Base-by-base conservation (phyloP, 768 basidiomycete species). In the Lentinula sp. region DNA sequence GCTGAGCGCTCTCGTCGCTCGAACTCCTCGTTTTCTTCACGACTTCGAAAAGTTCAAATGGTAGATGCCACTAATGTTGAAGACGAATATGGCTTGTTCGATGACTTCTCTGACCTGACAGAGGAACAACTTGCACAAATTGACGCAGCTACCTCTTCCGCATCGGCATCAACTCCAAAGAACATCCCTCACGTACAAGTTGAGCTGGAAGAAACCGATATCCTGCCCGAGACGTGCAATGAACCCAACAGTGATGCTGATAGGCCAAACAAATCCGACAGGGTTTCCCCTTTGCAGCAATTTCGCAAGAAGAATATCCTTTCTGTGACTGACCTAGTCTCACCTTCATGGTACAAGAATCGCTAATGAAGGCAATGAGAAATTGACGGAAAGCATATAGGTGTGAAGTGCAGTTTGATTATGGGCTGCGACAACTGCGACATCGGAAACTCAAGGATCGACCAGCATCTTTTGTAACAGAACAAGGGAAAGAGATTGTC, bases 381-480 rank as follows among this genome's bases (percentile, higher is more conserved):
- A 57, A 59, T 33, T 51, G 35, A 20, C 41, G 4, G 18, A 13
- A 48, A 28, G 28, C 28, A 28, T 28, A 20, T 59, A 91, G 90
- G 90, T 92, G 90, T 66, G 90, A 91, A 67, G 80, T 90, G 6
- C 88, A 91, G 68, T 85, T 83, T 68, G 88, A 92, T 65, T 92
- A 92, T 67, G 83, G 88, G 2, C 74, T 91, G 43, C 81, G 83
- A 35, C 86, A 87, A 62, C 75, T 73, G 61, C 78, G 88, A 20
- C 72, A 76, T 48, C 77, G 71, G 48, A 82, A 79, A 16, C 63
- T 88, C 0, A 72, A 73, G 18, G 61, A 71, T 9, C 80, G 90
- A 18, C 89, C 88, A 0, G 61, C 71, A 10, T 74, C 81, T 1
- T 91, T 92, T 64, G 69, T 71, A 3, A 81, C 87, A 23, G 75